Evolutionary conservation across 257 asterid genomes (phyloP).

Genomic region (Nicotiana noctiflora): DNA sequence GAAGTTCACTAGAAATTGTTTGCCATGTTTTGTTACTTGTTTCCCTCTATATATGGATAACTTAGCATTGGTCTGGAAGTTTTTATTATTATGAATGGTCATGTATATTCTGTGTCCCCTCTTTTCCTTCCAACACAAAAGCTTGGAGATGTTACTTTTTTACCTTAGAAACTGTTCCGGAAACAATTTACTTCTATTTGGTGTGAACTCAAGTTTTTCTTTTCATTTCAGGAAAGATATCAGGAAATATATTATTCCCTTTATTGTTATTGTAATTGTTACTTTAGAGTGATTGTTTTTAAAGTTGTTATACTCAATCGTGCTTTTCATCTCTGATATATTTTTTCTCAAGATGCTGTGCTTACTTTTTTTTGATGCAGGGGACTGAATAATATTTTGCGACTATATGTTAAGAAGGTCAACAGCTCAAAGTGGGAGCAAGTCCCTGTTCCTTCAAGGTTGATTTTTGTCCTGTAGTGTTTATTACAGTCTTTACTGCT

Average conservation of each 20-base stretch:
- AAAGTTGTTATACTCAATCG: neutral
- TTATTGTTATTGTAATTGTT: neutral
- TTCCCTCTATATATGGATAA: neutral
- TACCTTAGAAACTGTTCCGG: neutral
- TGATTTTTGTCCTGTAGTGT: slow-evolving; percentile 2
- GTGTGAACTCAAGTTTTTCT: neutral
- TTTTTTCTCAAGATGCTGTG: neutral
- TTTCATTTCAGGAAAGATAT: neutral
- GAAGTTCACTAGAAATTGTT: neutral
- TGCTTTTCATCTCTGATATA: neutral
- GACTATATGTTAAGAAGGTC: slow-evolving; percentile 83
- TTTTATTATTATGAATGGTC: neutral
- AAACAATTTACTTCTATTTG: neutral
- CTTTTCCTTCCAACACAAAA: neutral
- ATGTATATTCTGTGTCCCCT: neutral
- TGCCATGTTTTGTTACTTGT: neutral
- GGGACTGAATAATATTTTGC: slow-evolving; percentile 86
- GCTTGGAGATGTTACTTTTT: neutral
- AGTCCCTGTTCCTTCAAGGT: slow-evolving; percentile 86
- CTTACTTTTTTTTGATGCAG: slow-evolving; percentile 34
- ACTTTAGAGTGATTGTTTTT: neutral
- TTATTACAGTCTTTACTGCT: neutral
- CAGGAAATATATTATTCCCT: neutral
- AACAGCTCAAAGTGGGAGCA: slow-evolving; percentile 75
- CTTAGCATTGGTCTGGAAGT: neutral